phyloP scores from a whole-genome alignment of 306 rosid genomes.

The Potentilla sterilis region DNA sequence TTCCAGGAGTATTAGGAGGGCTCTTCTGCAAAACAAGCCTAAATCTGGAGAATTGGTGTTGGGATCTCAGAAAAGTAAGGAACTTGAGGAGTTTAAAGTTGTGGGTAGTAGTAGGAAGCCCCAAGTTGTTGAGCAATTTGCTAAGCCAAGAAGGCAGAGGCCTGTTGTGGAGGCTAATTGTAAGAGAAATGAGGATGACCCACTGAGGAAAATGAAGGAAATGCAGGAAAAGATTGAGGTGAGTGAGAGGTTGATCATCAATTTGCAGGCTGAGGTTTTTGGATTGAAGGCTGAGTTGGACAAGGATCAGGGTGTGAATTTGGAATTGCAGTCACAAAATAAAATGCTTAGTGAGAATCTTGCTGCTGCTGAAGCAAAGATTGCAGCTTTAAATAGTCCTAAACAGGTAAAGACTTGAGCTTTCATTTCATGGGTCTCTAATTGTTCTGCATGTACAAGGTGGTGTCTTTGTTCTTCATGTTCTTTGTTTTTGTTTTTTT shows the following conservation, averaged over 20 bases:
- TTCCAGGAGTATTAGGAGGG: conserved; percentile 33
- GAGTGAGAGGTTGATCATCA: conserved; percentile 54
- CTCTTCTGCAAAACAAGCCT: conserved; percentile 37
- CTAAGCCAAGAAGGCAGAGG: conserved; percentile 41
- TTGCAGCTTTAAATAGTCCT: conserved; percentile 26
- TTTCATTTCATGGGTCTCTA: conserved; percentile 8
- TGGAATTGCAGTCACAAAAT: conserved; percentile 63
- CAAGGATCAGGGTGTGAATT: conserved; percentile 46
- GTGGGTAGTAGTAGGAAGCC: conserved; percentile 29
- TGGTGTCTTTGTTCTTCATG: not conserved
- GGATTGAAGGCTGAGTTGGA: conserved; percentile 69
- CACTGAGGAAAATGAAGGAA: conserved; percentile 43
- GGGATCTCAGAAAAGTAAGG: conserved; percentile 51
- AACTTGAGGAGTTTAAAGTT: conserved; percentile 38
- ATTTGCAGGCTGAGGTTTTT: conserved; percentile 55
- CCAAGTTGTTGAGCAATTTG: conserved; percentile 41
- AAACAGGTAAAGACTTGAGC: conserved; percentile 45
- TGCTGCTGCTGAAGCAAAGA: conserved; percentile 67
- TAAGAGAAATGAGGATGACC: conserved; percentile 44
- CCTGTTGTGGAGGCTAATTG: conserved; percentile 26
- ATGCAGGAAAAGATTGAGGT: conserved; percentile 44
- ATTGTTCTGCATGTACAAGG: not conserved
- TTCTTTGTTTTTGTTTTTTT: not conserved
- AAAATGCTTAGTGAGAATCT: conserved; percentile 52
- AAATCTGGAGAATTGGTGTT: conserved; percentile 43